Conservation (phyloP, 495 filamentous ascomycete species). For the Penicillium silybi region DNA sequence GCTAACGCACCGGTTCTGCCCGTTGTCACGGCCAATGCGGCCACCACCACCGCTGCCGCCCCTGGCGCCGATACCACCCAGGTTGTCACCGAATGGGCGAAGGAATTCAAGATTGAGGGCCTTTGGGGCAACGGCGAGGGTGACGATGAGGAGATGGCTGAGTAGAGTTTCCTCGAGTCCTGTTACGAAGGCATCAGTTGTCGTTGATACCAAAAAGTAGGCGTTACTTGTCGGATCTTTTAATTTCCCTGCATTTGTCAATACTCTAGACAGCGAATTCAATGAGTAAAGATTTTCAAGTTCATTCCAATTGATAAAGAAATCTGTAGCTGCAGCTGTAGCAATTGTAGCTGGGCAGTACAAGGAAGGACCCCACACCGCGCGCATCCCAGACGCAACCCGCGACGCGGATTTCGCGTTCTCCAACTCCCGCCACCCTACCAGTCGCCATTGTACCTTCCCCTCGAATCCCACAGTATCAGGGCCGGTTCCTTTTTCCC, state of each 20-base stretch:
- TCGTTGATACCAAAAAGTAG: constrained; percentile 38
- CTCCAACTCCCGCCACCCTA: constrained; percentile 8
- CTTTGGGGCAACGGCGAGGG: constrained; percentile 70
- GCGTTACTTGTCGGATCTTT: constrained; percentile 23
- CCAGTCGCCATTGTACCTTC: neutral
- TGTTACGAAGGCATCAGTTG: constrained; percentile 23
- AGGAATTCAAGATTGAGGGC: constrained; percentile 93
- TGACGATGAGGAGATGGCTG: constrained; percentile 44
- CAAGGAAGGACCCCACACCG: constrained; percentile 8
- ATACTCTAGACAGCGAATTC: constrained; percentile 3
- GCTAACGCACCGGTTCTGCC: constrained; percentile 64
- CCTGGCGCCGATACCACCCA: constrained; percentile 64
- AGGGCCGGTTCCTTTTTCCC: neutral
- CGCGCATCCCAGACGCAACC: constrained; percentile 3
- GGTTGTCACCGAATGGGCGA: constrained; percentile 90
- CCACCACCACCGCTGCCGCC: constrained; percentile 24
- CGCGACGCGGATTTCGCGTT: constrained; percentile 28
- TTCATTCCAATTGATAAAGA: neutral
- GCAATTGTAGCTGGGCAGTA: neutral
- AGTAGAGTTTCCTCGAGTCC: constrained; percentile 23
- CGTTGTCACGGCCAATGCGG: constrained; percentile 42
- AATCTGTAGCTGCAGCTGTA: neutral
- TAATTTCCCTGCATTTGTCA: constrained; percentile 8
- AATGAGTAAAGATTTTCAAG: neutral
- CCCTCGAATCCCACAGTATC: neutral